These are phyloP conservation scores for Amauroascus niger DNA, from an alignment of 2,329 filamentous ascomycete species.

Conservation along the genomic window DNA sequence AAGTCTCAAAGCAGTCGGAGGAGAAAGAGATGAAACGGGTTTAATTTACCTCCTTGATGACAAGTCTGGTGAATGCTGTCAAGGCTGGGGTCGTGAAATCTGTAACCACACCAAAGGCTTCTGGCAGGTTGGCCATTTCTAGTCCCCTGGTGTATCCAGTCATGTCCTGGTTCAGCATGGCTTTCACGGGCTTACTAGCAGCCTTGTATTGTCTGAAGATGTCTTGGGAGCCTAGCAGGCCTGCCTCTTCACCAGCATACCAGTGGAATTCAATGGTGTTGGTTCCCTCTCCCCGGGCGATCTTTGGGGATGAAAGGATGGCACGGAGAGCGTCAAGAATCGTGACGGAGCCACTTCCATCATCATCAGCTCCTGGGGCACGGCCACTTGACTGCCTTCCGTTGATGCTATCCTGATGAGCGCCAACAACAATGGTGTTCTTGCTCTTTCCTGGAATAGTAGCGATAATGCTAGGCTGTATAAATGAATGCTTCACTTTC, in stretches of 20 bases:
- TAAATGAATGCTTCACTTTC: conserved; percentile 9
- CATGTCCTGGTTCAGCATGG: conserved; percentile 13
- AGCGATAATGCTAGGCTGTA: conserved; percentile 10
- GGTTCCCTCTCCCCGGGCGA: neutral
- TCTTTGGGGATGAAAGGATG: conserved; percentile 6
- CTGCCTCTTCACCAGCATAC: conserved; percentile 13
- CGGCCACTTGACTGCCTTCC: neutral
- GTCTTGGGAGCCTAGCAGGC: conserved; percentile 8
- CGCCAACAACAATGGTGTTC: conserved; percentile 11
- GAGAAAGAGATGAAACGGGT: neutral
- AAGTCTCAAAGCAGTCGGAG: neutral
- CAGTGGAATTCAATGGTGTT: conserved; percentile 14
- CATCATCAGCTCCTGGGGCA: conserved; percentile 11
- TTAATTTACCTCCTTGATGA: conserved; percentile 8
- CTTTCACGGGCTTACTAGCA: conserved; percentile 4
- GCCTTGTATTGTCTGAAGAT: conserved; percentile 7
- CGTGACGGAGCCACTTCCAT: conserved; percentile 8
- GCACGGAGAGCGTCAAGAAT: conserved; percentile 5
- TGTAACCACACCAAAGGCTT: conserved; percentile 8
- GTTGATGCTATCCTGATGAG: conserved; percentile 12
- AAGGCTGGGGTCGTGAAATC: conserved; percentile 8
- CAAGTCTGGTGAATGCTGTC: conserved; percentile 10
- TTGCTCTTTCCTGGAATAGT: conserved; percentile 10
- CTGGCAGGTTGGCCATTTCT: conserved; percentile 2
- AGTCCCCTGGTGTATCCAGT: conserved; percentile 7